Conservation (phyloP, 495 filamentous ascomycete genomes). For the Aspergillus baeticus region DNA sequence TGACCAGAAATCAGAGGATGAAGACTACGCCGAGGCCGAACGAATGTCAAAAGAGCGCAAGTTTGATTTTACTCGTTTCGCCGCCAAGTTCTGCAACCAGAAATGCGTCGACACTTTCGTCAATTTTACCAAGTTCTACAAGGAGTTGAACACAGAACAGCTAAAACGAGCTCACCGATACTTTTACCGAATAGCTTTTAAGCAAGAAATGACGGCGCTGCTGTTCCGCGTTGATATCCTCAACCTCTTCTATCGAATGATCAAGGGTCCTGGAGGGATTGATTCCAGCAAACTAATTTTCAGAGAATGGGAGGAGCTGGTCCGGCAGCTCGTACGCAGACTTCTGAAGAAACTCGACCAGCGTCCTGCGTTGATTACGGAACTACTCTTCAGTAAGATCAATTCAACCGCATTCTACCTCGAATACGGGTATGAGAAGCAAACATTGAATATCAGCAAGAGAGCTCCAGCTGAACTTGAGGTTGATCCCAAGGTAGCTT, state of each 20-base stretch:
- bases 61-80: slow-evolving; percentile 89
- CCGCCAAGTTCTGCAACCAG: slow-evolving; percentile 76
- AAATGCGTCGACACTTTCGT: slow-evolving; percentile 88
- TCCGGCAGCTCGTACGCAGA: slow-evolving; percentile 74
- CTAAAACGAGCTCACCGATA: slow-evolving; percentile 93
- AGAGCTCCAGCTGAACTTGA: slow-evolving; percentile 74
- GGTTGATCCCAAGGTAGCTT: slow-evolving; percentile 61
- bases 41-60: slow-evolving; percentile 75
- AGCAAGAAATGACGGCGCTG: slow-evolving; percentile 83
- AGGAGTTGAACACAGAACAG: slow-evolving; percentile 75
- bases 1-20: slow-evolving; percentile 67
- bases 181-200: slow-evolving; percentile 93
- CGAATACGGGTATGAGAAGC: slow-evolving; percentile 86
- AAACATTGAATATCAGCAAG: slow-evolving; percentile 55
- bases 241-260: slow-evolving; percentile 82
- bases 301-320: slow-evolving; percentile 90
- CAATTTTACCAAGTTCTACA: slow-evolving; percentile 73
- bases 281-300: slow-evolving; percentile 61
- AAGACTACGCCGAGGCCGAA: slow-evolving; percentile 69
- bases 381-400: slow-evolving; percentile 93
- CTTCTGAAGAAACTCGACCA: slow-evolving; percentile 78
- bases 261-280: slow-evolving; percentile 83
- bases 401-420: slow-evolving; percentile 79
- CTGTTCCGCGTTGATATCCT: slow-evolving; percentile 91
- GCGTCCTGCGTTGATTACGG: slow-evolving; percentile 77